Base-by-base conservation (phyloP, 306 rosid genomes). In the Glycine soja region DNA sequence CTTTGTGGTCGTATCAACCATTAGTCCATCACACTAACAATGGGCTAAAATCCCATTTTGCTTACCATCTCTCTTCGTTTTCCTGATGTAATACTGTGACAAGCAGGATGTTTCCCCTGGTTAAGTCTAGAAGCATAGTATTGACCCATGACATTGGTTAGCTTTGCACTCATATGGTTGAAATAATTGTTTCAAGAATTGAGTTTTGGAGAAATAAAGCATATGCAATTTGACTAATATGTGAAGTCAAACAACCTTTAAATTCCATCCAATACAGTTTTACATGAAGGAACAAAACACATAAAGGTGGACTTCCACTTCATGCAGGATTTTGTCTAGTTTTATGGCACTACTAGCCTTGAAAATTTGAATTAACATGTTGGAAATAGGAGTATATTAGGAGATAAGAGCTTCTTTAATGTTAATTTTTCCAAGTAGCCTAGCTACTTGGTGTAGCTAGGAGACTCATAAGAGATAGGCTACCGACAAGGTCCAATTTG, bases 171-270 rank as follows among this genome's bases (percentile, higher is more conserved):
- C 36, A 38, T 34, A 34, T 53, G 64, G 32, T 13, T 30, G 45
- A 50, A 47, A 50, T 53, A 50, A 13, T 50, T 30, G 59, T 54
- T 54, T 34, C 34, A 36, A 38, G 36, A 38, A 38, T 16, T 40
- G 7, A 10, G 38, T 15, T 43, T 56, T 9, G 15, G 66, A 56
- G 67, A 38, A 74, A 56, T 74, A 74, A 74, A 40, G 8, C 65
- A 54, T 10, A 56, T 38, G 66, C 52, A 54, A 73, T 40, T 7
- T 13, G n/a, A 38, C n/a, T 54, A 38, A 53, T 54, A 72, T 10
- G 66, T 56, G 40, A 10, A 56, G 51, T 40, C 54, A 56, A 74
- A 24, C 9, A 57, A 8, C 53, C 68, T 74, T 74, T 47, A 58
- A 48, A 47, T 46, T 24, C 0, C 34, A 59, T 30, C 72, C 16